Evolutionary conservation across 176 grass and related monocot genomes (phyloP).

Genomic region (Aegilops sharonensis): DNA sequence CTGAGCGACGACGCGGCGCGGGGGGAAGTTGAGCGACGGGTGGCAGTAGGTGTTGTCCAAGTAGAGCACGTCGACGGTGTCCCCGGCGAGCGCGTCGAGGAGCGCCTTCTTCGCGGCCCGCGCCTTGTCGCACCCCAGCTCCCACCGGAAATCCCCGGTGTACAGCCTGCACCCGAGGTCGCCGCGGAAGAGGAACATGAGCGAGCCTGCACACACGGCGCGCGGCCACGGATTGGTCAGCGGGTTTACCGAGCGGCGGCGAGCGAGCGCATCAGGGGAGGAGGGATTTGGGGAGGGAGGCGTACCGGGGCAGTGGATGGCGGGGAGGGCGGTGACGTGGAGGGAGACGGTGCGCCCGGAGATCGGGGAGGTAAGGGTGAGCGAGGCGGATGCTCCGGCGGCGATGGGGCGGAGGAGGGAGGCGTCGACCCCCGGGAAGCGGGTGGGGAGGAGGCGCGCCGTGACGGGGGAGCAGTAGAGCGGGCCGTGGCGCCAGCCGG

Average conservation of each 20-base stretch:
- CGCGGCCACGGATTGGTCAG: not conserved
- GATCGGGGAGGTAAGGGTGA: slow-evolving; percentile 39
- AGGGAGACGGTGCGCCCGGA: slow-evolving; percentile 31
- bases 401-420: slow-evolving; percentile 63
- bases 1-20: slow-evolving; percentile 59
- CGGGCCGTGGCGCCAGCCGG: slow-evolving; percentile 60
- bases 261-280: no score
- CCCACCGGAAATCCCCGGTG: slow-evolving; percentile 87
- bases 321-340: slow-evolving; percentile 71
- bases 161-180: slow-evolving; percentile 75
- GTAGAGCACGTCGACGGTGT: slow-evolving; percentile 67
- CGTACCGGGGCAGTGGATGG: slow-evolving; percentile 71
- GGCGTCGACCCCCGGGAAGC: slow-evolving; percentile 64
- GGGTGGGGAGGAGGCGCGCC: slow-evolving; percentile 62
- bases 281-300: not conserved
- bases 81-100: slow-evolving; percentile 59
- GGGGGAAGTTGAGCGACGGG: slow-evolving; percentile 78
- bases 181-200: slow-evolving; percentile 90
- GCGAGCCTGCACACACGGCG: slow-evolving; percentile 40
- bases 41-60: slow-evolving; percentile 91
- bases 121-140: slow-evolving; percentile 53
- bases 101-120: slow-evolving; percentile 54
- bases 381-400: slow-evolving; percentile 28
- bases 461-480: slow-evolving; percentile 79
- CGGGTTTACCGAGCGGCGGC: not conserved